Base-by-base conservation (phyloP, 805 yeast genomes). In the Teunomyces gatunensis region DNA sequence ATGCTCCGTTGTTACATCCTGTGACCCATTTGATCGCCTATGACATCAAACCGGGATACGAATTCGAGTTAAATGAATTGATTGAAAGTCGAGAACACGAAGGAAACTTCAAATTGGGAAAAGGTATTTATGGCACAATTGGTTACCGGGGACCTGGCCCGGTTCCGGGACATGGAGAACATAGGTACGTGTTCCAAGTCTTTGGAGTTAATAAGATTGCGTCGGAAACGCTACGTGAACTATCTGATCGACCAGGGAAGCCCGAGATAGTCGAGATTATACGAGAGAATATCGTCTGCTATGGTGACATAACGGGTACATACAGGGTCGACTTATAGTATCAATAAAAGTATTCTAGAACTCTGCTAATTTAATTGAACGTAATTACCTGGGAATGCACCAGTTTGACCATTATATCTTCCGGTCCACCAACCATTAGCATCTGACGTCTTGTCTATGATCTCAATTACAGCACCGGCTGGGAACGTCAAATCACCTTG, bases 401-500 rank as follows among this genome's bases (percentile, higher is more conserved):
- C 99, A 49, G 85, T 84, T 49, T 76, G 85, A 6, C 97, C 97
- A 57, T 89, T 88, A 52, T 79, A 71, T 34, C 77, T 70, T 11
- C 99, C 99, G 0, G 97, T 89, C 99, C 99, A 94, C 99, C 99
- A 94, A 5, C 96, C 99, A 59, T 89, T 89, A 45, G 84, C 78
- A 63, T 90, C 96, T 0, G 80, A 75, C 0, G 96, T 86, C 60
- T 89, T 84, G 61, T 89, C 87, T 3, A 90, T 80, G 50, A 94
- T 76, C 57, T 88, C 87, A 54, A 94, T 91, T 27, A 83, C 78
- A 17, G 91, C 86, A 18, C 98, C 99, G 0, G 96, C 96, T 29
- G 83, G 77, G 72, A 94, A 89, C 15, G 87, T 69, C 60, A 94
- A 75, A 63, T 94, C 99, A 18, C 98, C 98, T 28, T 79, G 87